phyloP scores from a whole-genome alignment of 2,329 filamentous ascomycete species.

The Diatrype stigma region DNA sequence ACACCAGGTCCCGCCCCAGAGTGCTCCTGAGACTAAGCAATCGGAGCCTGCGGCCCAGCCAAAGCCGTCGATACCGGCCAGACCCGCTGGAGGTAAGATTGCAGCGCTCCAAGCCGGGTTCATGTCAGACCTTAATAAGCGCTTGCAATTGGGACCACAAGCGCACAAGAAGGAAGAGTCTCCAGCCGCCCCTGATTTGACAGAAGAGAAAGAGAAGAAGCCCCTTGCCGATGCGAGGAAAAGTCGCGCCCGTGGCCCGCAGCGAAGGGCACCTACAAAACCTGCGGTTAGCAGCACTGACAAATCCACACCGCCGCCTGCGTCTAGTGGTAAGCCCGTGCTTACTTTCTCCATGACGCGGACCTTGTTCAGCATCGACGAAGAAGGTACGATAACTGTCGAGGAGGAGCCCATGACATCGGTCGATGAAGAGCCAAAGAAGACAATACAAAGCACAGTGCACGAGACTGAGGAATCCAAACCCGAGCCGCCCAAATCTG shows the following conservation, averaged over 20 bases:
- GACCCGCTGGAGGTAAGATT: slow-evolving; percentile 80
- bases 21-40: slow-evolving; percentile 33
- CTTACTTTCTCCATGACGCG: slow-evolving; percentile 45
- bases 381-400: slow-evolving; percentile 41
- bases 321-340: slow-evolving; percentile 29
- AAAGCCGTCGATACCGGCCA: slow-evolving; percentile 80
- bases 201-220: slow-evolving; percentile 62
- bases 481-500: slow-evolving; percentile 4
- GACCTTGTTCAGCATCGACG: slow-evolving; percentile 50
- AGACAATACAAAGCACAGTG: not conserved
- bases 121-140: slow-evolving; percentile 87
- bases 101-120: slow-evolving; percentile 87
- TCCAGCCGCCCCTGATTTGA: slow-evolving; percentile 46
- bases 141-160: slow-evolving; percentile 81
- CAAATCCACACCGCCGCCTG: slow-evolving; percentile 24
- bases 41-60: slow-evolving; percentile 52
- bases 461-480: slow-evolving; percentile 4
- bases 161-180: slow-evolving; percentile 70
- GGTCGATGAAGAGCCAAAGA: slow-evolving; percentile 9
- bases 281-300: slow-evolving; percentile 32
- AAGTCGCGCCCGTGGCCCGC: slow-evolving; percentile 81
- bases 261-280: slow-evolving; percentile 64
- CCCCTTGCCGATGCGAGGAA: slow-evolving; percentile 89
- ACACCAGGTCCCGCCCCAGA: slow-evolving; percentile 53
- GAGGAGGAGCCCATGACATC: slow-evolving; percentile 18